Conservation (phyloP, 2,329 filamentous ascomycete species). For the Trichoderma atrobrunneum region DNA sequence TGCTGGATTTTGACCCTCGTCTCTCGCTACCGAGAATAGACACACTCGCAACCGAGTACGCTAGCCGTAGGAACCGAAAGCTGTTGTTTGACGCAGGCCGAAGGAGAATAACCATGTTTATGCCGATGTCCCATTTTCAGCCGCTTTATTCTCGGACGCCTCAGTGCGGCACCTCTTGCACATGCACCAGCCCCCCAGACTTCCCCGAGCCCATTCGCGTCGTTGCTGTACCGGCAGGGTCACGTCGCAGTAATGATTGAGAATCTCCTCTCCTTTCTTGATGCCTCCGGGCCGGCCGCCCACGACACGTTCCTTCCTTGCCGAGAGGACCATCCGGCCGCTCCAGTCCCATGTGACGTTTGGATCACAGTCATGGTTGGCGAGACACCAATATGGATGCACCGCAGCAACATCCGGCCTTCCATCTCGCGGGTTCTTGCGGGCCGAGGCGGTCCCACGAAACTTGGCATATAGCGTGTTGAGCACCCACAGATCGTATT, state of each 20-base stretch:
- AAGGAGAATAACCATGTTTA: background rate
- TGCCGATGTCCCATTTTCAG: background rate
- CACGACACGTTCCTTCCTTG: slow-evolving; percentile 55
- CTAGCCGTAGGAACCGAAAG: background rate
- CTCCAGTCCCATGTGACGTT: slow-evolving; percentile 96
- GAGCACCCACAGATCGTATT: slow-evolving; percentile 76
- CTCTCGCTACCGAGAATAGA: background rate
- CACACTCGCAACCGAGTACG: background rate
- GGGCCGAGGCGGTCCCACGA: slow-evolving; percentile 84
- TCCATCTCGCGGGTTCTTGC: slow-evolving; percentile 71
- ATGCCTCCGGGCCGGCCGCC: slow-evolving; percentile 58
- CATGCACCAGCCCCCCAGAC: slow-evolving; percentile 84
- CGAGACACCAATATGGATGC: slow-evolving; percentile 92
- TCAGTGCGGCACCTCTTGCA: slow-evolving; percentile 81
- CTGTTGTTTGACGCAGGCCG: background rate
- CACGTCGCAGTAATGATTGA: slow-evolving; percentile 94
- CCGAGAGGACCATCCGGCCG: slow-evolving; percentile 69
- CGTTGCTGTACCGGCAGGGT: slow-evolving; percentile 72
- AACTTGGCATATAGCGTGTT: slow-evolving; percentile 94
- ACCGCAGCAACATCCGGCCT: slow-evolving; percentile 89
- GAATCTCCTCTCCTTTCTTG: slow-evolving; percentile 74
- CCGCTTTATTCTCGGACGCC: slow-evolving; percentile 36
- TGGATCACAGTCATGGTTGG: slow-evolving; percentile 94
- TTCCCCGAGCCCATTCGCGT: slow-evolving; percentile 84
- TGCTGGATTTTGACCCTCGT: background rate